Percentiles rank a stretch among this genome's conserved stretches.
phyloP scores from a whole-genome alignment of 2,329 filamentous ascomycete species.

The Chrysoporthe deuterocubensis region DNA sequence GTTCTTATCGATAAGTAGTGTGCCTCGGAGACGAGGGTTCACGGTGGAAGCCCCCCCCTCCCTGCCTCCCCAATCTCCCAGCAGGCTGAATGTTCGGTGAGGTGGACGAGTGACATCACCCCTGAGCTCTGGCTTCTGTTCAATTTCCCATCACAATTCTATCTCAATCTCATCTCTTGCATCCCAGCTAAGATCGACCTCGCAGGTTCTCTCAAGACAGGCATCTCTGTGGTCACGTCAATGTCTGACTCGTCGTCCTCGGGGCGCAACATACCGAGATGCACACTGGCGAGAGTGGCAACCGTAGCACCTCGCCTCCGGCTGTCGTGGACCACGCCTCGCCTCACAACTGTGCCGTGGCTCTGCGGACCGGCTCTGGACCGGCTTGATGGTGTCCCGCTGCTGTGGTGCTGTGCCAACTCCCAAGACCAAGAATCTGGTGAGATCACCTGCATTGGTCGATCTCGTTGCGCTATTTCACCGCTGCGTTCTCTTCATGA shows the following conservation, averaged over 20 bases:
- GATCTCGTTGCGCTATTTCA: constrained; percentile 10
- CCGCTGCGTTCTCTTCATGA: constrained; percentile 22
- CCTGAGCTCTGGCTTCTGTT: background rate
- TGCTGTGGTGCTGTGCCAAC: background rate
- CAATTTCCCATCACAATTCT: constrained; percentile 11
- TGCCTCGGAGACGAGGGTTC: background rate
- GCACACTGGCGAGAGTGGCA: background rate
- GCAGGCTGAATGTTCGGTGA: constrained; percentile 7
- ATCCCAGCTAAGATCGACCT: background rate
- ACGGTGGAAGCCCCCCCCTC: background rate
- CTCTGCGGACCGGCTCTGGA: background rate
- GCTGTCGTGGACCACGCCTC: background rate
- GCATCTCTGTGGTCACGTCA: background rate
- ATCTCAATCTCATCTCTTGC: constrained; percentile 16
- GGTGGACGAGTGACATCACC: constrained; percentile 13
- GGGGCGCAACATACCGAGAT: background rate
- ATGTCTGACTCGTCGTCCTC: background rate
- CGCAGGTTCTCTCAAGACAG: no score
- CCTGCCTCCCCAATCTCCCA: no score
- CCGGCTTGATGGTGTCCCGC: background rate
- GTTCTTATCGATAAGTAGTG: constrained; percentile 7
- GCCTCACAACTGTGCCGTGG: background rate
- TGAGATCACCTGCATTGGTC: constrained; percentile 7
- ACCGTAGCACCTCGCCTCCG: no score
- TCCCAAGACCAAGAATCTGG: background rate